Percentiles rank a stretch among this genome's conserved stretches.
Conservation (phyloP, 2,329 filamentous ascomycete genomes). For the Phialophora macrospora region DNA sequence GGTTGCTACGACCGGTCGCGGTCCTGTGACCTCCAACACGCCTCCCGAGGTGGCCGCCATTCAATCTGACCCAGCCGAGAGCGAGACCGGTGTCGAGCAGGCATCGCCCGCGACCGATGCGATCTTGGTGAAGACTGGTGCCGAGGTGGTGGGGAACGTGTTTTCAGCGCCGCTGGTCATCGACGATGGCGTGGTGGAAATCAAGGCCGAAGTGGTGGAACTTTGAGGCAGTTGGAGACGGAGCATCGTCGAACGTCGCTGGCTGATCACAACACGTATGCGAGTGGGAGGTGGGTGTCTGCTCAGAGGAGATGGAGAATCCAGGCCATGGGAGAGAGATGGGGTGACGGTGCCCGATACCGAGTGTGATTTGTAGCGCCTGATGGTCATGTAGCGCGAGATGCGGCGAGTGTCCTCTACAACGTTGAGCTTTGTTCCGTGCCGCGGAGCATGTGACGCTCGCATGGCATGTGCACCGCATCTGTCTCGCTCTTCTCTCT, state of each 20-base stretch:
- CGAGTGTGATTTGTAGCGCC: background rate
- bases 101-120: background rate
- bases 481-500: too few species aligned
- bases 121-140: constrained; percentile 14
- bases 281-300: background rate
- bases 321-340: background rate
- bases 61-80: background rate
- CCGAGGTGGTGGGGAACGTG: constrained; percentile 8
- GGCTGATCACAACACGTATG: background rate
- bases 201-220: constrained; percentile 13
- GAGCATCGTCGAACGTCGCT: background rate
- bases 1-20: background rate
- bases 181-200: background rate
- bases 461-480: too few species aligned
- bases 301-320: background rate
- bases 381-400: background rate
- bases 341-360: background rate
- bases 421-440: too few species aligned
- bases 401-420: background rate
- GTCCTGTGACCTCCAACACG: background rate
- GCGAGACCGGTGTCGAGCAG: background rate
- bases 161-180: background rate
- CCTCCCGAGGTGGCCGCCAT: background rate
- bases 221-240: background rate
- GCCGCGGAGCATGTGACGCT: too few species aligned